Percentiles rank a stretch among this genome's conserved stretches.
phyloP scores from a whole-genome alignment of 805 yeast species.

The Ogataea polymorpha region DNA sequence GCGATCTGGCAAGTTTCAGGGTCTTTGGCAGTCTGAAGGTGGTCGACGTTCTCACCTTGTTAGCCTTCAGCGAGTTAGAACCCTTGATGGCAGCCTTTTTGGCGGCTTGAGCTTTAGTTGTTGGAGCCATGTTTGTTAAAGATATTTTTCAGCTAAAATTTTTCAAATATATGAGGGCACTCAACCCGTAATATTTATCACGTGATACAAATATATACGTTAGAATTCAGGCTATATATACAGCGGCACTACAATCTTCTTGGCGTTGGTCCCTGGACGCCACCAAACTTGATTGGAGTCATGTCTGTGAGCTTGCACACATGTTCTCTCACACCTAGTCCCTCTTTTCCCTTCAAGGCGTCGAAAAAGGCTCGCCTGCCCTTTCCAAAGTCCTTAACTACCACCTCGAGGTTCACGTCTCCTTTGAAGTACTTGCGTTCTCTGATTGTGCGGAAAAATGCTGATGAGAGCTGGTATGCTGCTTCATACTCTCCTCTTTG shows the following conservation, averaged over 20 bases:
- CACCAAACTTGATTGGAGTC: slow-evolving; percentile 88
- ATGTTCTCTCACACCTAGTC: slow-evolving; percentile 59
- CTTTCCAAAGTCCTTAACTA: slow-evolving; percentile 79
- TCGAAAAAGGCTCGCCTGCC: slow-evolving; percentile 84
- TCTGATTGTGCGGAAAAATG: slow-evolving; percentile 67
- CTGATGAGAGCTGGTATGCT: slow-evolving; percentile 76
- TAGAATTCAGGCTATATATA: background rate
- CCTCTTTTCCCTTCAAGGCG: slow-evolving; percentile 88
- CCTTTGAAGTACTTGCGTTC: slow-evolving; percentile 39
- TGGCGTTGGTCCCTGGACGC: slow-evolving; percentile 76
- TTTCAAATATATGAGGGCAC: slow-evolving; percentile 10
- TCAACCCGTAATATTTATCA: slow-evolving; percentile 5
- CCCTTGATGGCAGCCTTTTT: slow-evolving; percentile 99
- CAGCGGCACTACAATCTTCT: slow-evolving; percentile 52
- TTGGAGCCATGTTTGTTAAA: slow-evolving; percentile 29
- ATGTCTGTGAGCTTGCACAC: slow-evolving; percentile 72
- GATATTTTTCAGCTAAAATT: slow-evolving; percentile 12
- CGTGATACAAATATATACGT: background rate
- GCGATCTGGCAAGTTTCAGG: slow-evolving; percentile 86
- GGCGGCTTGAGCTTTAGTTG: slow-evolving; percentile 90
- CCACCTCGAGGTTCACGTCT: slow-evolving; percentile 65
- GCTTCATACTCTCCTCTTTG: slow-evolving; percentile 94
- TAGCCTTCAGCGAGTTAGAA: slow-evolving; percentile 83
- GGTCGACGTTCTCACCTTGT: slow-evolving; percentile 92
- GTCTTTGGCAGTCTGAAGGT: slow-evolving; percentile 98